These are phyloP conservation scores for Nelumbo lutea DNA, from an alignment of 164 flowering plant genomes.

Conservation along the genomic window DNA sequence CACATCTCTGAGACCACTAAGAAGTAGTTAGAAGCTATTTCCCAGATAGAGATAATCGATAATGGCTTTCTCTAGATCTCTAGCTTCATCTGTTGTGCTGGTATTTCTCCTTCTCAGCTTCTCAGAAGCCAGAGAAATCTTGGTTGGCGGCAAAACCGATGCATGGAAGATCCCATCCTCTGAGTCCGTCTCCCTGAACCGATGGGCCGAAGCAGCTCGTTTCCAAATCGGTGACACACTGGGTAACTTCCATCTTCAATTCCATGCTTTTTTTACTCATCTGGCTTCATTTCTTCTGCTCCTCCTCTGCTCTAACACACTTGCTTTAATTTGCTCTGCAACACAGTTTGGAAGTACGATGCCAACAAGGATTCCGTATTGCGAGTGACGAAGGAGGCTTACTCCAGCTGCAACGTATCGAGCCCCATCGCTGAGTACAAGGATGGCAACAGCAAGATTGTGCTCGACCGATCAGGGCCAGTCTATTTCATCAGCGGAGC, in stretches of 20 bases:
- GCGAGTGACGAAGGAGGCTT: constrained; percentile 35
- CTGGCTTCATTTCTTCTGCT: not conserved
- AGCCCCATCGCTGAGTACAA: constrained; percentile 26
- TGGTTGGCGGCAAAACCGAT: constrained; percentile 34
- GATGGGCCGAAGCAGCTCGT: constrained; percentile 37
- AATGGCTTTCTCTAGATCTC: constrained; percentile 11
- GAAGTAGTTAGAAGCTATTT: not conserved
- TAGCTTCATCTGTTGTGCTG: not conserved
- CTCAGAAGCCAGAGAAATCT: constrained; percentile 25
- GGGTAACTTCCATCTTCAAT: constrained; percentile 17
- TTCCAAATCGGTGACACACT: constrained; percentile 39
- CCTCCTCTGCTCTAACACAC: not conserved
- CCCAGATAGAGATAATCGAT: too few species aligned
- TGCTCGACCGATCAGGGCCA: constrained; percentile 39
- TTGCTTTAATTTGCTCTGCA: not conserved
- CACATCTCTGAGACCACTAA: not conserved
- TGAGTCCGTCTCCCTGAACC: constrained; percentile 32
- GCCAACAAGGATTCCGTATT: constrained; percentile 37
- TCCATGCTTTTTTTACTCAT: not conserved
- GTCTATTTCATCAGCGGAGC: constrained; percentile 54
- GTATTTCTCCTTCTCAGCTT: constrained; percentile 4
- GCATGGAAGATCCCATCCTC: constrained; percentile 44
- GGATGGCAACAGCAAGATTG: constrained; percentile 42
- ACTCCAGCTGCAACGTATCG: constrained; percentile 32
- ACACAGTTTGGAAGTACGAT: constrained; percentile 42